These are phyloP conservation scores for Thalassia testudinum DNA, from an alignment of 116 monocot species.

Conservation along the genomic window DNA sequence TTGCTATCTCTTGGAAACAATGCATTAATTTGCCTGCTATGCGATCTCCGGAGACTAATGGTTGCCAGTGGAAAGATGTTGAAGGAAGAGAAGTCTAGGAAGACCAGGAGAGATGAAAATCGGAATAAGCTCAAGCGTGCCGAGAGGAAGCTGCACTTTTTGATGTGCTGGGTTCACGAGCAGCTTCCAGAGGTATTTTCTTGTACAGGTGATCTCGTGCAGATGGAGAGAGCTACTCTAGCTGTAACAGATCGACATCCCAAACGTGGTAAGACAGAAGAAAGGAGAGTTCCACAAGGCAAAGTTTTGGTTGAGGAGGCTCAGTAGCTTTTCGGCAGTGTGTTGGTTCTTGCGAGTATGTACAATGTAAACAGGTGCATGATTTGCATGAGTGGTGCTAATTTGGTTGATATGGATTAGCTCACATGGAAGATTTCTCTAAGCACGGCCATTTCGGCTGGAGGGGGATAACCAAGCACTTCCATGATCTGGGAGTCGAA, in stretches of 20 bases:
- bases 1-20: too few relatives aligned
- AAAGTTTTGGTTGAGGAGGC: slow-evolving; percentile 64
- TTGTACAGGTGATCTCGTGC: slow-evolving; percentile 31
- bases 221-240: slow-evolving; percentile 44
- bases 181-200: slow-evolving; percentile 50
- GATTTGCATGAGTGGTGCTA: too few relatives aligned
- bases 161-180: slow-evolving; percentile 90
- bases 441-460: too few relatives aligned
- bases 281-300: slow-evolving; percentile 6
- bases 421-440: too few relatives aligned
- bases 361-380: too few relatives aligned
- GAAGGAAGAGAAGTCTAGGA: slow-evolving; percentile 30
- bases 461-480: too few relatives aligned
- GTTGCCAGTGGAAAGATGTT: slow-evolving; percentile 22
- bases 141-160: slow-evolving; percentile 70
- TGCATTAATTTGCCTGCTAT: slow-evolving; percentile 63
- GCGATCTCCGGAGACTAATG: slow-evolving; percentile 61
- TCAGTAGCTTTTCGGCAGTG: too few relatives aligned
- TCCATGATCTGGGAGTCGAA: too few relatives aligned
- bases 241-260: background rate
- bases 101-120: slow-evolving; percentile 12
- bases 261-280: slow-evolving; percentile 4
- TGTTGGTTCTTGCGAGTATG: too few relatives aligned
- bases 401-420: too few relatives aligned
- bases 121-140: slow-evolving; percentile 29